Evolutionary conservation across 148 eudicot genomes (phyloP).

Genomic region (Selenicereus undatus): DNA sequence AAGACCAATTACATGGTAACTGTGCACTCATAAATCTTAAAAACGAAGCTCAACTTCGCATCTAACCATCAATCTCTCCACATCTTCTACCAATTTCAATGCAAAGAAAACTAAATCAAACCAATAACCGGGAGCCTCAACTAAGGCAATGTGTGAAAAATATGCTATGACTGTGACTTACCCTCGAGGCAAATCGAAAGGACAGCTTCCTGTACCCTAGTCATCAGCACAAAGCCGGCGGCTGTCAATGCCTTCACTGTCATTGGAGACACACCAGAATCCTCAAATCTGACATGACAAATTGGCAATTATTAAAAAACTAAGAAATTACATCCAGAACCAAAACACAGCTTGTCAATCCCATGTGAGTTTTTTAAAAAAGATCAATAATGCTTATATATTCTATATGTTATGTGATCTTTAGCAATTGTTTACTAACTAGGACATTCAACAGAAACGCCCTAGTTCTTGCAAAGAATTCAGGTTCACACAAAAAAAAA

Average conservation of each 20-base stretch:
- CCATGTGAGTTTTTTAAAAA: not conserved
- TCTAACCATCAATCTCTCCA: not conserved
- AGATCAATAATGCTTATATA: not conserved
- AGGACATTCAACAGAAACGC: not conserved
- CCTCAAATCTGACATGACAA: constrained; percentile 70
- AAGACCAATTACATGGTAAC: not conserved
- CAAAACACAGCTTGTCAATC: not conserved
- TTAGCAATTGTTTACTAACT: too few species aligned
- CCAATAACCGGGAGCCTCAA: not conserved
- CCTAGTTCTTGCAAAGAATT: too few species aligned
- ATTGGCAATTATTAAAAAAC: not conserved
- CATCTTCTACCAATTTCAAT: not conserved
- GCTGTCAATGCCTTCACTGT: constrained; percentile 69
- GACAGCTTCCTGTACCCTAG: constrained; percentile 83
- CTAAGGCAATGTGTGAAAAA: not conserved
- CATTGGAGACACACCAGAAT: constrained; percentile 68
- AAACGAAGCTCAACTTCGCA: not conserved
- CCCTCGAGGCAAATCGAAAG: constrained; percentile 72
- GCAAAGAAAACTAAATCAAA: not conserved
- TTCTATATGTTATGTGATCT: not conserved
- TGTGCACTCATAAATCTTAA: not conserved
- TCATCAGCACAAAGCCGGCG: constrained; percentile 87
- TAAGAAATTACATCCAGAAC: not conserved
- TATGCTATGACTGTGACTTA: constrained; percentile 22
- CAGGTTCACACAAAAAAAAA: not conserved